Percentiles rank a stretch among this genome's conserved stretches.
Evolutionary conservation across 192 early-diverging fungal species (phyloP).

Genomic region (Chytriomyces sp.): DNA sequence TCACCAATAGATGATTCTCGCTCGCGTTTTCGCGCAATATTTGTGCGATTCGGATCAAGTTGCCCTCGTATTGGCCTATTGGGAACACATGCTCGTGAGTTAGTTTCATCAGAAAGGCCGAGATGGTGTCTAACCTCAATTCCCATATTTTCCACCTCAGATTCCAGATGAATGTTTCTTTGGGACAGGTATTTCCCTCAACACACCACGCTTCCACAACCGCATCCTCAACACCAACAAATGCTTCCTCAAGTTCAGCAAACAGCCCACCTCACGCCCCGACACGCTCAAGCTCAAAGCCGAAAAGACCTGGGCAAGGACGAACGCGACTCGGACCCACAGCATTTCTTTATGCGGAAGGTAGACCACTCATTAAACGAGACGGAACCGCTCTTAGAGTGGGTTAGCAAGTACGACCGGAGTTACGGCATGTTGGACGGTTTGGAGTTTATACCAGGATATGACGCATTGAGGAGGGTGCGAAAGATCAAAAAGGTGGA

Average conservation of each 20-base stretch:
- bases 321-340: slow-evolving; percentile 7
- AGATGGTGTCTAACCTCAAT: not conserved
- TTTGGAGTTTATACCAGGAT: not conserved
- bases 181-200: slow-evolving; percentile 20
- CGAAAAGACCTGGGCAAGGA: slow-evolving; percentile 1
- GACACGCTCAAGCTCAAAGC: not conserved
- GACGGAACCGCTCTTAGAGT: slow-evolving; percentile 19
- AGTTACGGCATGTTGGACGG: not conserved
- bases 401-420: slow-evolving; percentile 37
- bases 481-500: not conserved
- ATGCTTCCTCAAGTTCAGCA: slow-evolving; percentile 32
- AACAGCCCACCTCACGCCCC: slow-evolving; percentile 22
- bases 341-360: slow-evolving; percentile 49
- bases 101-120: not conserved
- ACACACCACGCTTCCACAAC: slow-evolving; percentile 27
- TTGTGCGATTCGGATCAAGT: slow-evolving; percentile 27
- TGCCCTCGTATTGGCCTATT: slow-evolving; percentile 28
- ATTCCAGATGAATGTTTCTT: slow-evolving; percentile 41
- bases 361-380: slow-evolving; percentile 29
- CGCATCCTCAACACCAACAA: slow-evolving; percentile 27
- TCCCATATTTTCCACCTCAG: not conserved
- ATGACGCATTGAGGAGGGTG: not conserved
- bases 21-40: slow-evolving; percentile 29
- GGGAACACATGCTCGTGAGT: slow-evolving; percentile 30
- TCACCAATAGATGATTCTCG: slow-evolving; percentile 44